These are phyloP conservation scores for Botrytis cinerea DNA, from an alignment of 2,329 filamentous ascomycete genomes.

Conservation along the genomic window DNA sequence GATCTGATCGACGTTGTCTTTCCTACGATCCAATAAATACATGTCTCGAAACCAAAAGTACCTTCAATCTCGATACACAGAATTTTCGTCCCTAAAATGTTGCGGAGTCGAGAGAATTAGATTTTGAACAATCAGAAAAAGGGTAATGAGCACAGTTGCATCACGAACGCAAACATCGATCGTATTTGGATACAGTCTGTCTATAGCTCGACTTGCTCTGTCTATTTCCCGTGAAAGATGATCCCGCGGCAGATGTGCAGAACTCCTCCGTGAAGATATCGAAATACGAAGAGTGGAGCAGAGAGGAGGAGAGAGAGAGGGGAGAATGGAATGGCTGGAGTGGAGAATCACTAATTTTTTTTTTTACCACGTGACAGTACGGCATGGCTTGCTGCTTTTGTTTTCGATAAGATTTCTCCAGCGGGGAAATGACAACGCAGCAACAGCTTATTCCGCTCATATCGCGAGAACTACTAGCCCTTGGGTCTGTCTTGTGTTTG, in stretches of 20 bases:
- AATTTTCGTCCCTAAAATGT: not conserved
- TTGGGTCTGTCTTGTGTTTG: not conserved
- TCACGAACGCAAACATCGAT: not conserved
- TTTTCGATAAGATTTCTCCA: not conserved
- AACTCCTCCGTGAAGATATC: not conserved
- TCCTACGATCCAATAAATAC: too few relatives aligned
- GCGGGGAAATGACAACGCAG: not conserved
- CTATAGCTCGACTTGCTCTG: not conserved
- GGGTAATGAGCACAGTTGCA: not conserved
- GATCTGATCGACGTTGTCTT: not conserved
- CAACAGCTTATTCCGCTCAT: not conserved
- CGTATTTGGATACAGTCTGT: not conserved
- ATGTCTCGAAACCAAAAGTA: not conserved
- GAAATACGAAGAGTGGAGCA: not conserved
- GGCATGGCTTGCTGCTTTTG: not conserved
- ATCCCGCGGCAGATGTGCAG: not conserved
- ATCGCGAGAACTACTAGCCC: not conserved
- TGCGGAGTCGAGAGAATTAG: not conserved
- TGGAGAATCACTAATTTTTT: not conserved
- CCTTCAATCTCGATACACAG: not conserved
- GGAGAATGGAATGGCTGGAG: not conserved
- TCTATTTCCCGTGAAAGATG: not conserved
- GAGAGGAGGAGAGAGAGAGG: not conserved
- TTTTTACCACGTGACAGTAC: not conserved
- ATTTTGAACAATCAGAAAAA: not conserved